phyloP scores from a whole-genome alignment of 2,329 filamentous ascomycete genomes.

The Pseudocercospora eumusae region DNA sequence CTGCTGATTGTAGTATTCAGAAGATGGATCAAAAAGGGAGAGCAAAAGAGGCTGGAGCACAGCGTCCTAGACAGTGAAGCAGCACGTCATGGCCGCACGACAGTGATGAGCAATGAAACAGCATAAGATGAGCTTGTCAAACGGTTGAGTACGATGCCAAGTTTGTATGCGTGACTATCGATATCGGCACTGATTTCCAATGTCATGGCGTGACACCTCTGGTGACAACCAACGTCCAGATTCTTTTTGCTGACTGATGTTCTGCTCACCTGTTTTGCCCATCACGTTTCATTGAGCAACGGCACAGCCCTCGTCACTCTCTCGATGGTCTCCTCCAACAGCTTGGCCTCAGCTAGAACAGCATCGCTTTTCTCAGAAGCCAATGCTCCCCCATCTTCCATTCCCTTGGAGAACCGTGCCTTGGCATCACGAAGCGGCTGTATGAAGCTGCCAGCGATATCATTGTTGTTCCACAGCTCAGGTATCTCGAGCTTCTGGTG shows the following conservation, averaged over 20 bases:
- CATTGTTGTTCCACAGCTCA: conserved; percentile 44
- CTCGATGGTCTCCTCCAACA: conserved; percentile 39
- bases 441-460: conserved; percentile 48
- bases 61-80: neutral
- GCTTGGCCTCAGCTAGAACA: conserved; percentile 38
- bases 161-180: neutral
- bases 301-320: conserved; percentile 37
- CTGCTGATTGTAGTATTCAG: conserved; percentile 47
- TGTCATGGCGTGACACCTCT: neutral
- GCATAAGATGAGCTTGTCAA: neutral
- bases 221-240: neutral
- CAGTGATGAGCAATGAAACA: neutral
- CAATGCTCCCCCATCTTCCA: conserved; percentile 42
- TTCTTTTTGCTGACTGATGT: neutral
- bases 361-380: conserved; percentile 41
- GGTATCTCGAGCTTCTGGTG: conserved; percentile 51
- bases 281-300: conserved; percentile 30
- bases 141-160: neutral
- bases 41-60: conserved; percentile 47
- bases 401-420: conserved; percentile 41
- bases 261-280: neutral
- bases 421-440: conserved; percentile 46
- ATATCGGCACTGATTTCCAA: neutral
- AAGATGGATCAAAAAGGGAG: conserved; percentile 55
- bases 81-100: neutral